Evolutionary conservation across 352 stramenopile genomes (phyloP).

Genomic region (Globisporangium paddicum): DNA sequence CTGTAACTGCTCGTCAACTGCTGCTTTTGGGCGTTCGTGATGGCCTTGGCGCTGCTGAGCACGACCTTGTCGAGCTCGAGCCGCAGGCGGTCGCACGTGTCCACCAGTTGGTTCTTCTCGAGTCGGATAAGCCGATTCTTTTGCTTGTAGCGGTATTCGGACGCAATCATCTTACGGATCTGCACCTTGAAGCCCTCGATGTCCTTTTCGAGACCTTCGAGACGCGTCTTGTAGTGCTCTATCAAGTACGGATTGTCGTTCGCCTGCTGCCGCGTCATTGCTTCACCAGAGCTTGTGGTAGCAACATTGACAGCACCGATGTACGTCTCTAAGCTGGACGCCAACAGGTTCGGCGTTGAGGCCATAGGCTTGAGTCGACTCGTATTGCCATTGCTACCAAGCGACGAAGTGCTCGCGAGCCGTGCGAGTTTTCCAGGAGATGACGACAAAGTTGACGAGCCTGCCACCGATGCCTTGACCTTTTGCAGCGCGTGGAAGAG

Average conservation of each 20-base stretch:
- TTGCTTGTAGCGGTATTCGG: slow-evolving; percentile 70
- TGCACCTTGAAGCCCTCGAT: slow-evolving; percentile 60
- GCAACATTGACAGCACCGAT: neutral
- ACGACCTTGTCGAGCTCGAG: slow-evolving; percentile 40
- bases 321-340: neutral
- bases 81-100: slow-evolving; percentile 40
- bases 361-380: slow-evolving; percentile 4
- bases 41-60: slow-evolving; percentile 27
- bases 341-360: slow-evolving; percentile 1
- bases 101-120: slow-evolving; percentile 47
- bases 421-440: neutral
- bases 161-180: slow-evolving; percentile 78
- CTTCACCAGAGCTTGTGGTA: neutral
- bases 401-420: neutral
- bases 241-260: slow-evolving; percentile 72
- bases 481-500: slow-evolving; percentile 66
- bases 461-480: slow-evolving; percentile 29
- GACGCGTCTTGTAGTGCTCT: slow-evolving; percentile 47
- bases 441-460: neutral
- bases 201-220: slow-evolving; percentile 48
- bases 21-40: slow-evolving; percentile 17
- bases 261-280: slow-evolving; percentile 1
- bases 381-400: neutral
- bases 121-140: slow-evolving; percentile 46
- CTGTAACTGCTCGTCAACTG: neutral